Base-by-base conservation (phyloP, 192 early-diverging fungal species). In the Coemansia asiatica region DNA sequence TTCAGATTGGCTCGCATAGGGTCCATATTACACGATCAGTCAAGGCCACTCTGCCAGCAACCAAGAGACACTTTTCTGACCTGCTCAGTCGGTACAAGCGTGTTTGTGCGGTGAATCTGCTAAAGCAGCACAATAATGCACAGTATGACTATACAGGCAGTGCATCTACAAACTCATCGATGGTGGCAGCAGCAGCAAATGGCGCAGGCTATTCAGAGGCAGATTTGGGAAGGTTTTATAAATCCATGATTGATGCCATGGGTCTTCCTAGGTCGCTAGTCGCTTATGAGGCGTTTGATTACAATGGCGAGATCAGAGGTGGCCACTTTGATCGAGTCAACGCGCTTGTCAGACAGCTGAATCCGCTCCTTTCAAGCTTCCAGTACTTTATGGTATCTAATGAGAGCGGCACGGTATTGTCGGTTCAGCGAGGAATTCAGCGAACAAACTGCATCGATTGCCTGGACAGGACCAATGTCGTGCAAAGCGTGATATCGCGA, bases 361-460 rank as follows among this genome's bases (percentile, higher is more conserved):
- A 67, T 9, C 63, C 74, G 2, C 55, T 68, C 16, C 75, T 94
- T 15, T 82, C 87, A n/a, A 51, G 71, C 48, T 89, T 79, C 76
- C 85, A 87, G 25, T 93, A 87, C 70, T 94, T 90, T 61, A 61
- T 90, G n/a, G 72, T 85, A 12, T 90, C 92, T 55, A 77, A 71
- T 16, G 82, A 85, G 21, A 76, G 80, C 21, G 85, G 84, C 28
- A 58, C 68, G 4, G 71, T 92, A 2, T 65, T 93, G 15, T 78
- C 74, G 22, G 71, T 76, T 6, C 98, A 98, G 74, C 73, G 86
- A 10, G 96, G 96, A 22, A 87, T 94, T 6, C 88, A 95, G 56
- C 81, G 97, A 13, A 92, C 91, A 2, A 99, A 98, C 65, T 99
- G 97, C 68, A 77, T 99, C 59, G 97, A 93, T 61, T 91, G 92